Conservation (phyloP, 2,329 filamentous ascomycete species). For the Pleomassaria siparia region DNA sequence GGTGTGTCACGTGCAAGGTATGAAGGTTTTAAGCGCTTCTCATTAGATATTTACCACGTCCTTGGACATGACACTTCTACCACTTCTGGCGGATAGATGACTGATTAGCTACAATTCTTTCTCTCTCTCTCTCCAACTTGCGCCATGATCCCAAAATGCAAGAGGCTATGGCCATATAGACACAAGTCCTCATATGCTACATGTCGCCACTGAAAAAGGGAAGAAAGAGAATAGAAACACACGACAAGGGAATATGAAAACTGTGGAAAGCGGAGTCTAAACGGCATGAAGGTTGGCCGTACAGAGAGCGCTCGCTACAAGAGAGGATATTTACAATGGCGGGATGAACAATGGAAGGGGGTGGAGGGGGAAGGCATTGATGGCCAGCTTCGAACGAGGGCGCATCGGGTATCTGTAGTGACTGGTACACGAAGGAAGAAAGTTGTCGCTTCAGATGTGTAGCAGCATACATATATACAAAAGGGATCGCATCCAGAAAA, state of each 20-base stretch:
- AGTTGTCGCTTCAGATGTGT: neutral
- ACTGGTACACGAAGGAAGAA: conserved; percentile 12
- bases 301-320: neutral
- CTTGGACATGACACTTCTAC: neutral
- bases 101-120: conserved; percentile 10
- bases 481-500: conserved; percentile 3
- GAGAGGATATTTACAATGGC: conserved; percentile 10
- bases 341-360: neutral
- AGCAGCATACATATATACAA: neutral
- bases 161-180: conserved; percentile 11
- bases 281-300: conserved; percentile 2
- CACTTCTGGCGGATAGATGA: neutral
- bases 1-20: neutral
- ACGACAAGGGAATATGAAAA: neutral
- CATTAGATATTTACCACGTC: conserved; percentile 13
- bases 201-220: conserved; percentile 3
- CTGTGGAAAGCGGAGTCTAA: conserved; percentile 3
- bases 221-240: conserved; percentile 4
- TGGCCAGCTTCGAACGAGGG: neutral
- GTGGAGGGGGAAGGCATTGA: neutral
- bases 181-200: conserved; percentile 4
- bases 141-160: neutral
- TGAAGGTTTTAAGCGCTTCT: conserved; percentile 4
- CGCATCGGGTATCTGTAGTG: conserved; percentile 21
- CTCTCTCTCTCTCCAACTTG: neutral